Conservation (phyloP, 441 rosid species). For the Adansonia madagascariensis region DNA sequence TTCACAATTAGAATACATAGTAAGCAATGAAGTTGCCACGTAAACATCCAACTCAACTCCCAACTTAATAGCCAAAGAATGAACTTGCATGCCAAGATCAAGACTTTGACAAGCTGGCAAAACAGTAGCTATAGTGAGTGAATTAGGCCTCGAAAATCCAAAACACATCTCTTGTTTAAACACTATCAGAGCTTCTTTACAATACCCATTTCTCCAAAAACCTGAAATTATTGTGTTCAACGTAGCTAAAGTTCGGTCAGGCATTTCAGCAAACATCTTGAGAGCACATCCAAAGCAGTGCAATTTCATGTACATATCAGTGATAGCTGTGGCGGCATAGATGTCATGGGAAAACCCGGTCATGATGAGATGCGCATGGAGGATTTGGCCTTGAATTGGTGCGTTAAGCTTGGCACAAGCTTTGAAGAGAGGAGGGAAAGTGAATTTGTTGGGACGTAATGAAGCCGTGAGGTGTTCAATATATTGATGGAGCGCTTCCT, state of each 20-base stretch:
- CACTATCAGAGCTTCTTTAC: conserved; percentile 42
- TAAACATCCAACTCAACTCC: conserved; percentile 60
- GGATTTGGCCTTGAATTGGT: conserved; percentile 40
- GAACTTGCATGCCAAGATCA: conserved; percentile 49
- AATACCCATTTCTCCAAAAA: conserved; percentile 42
- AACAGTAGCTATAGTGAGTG: conserved; percentile 53
- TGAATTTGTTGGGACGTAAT: conserved; percentile 42
- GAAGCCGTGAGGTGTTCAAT: conserved; percentile 36
- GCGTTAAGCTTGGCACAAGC: conserved; percentile 49
- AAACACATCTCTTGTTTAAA: conserved; percentile 39
- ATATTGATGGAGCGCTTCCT: conserved; percentile 38
- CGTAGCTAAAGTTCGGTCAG: conserved; percentile 39
- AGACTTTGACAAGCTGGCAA: conserved; percentile 49
- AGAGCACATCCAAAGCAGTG: conserved; percentile 33
- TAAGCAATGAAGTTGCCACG: conserved; percentile 64
- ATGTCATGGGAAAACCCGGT: conserved; percentile 44
- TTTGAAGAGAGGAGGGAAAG: conserved; percentile 62
- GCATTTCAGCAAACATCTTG: conserved; percentile 54
- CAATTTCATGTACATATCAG: conserved; percentile 49
- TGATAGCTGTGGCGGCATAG: conserved; percentile 44
- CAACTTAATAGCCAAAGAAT: conserved; percentile 57
- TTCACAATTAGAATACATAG: conserved; percentile 49
- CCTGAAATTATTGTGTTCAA: conserved; percentile 50
- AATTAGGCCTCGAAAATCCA: conserved; percentile 42
- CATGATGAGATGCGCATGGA: conserved; percentile 45